These are phyloP conservation scores for Xylaria intraflava DNA, from an alignment of 495 filamentous ascomycete species.

Conservation along the genomic window DNA sequence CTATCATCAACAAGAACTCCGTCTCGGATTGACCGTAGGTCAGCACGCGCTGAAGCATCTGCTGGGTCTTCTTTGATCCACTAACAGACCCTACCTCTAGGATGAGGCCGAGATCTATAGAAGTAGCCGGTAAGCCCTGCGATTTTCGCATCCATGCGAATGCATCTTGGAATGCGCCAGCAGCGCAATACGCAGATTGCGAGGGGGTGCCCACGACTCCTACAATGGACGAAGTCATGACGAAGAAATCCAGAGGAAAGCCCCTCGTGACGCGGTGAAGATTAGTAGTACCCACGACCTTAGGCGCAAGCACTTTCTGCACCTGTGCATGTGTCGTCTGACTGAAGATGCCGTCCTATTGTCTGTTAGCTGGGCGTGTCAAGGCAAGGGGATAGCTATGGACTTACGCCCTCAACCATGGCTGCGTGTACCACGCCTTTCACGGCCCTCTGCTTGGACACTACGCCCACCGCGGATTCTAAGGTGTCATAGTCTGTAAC, in stretches of 20 bases:
- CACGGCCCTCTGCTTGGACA: neutral
- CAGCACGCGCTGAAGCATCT: neutral
- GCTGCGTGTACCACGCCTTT: neutral
- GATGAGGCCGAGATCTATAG: neutral
- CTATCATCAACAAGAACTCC: neutral
- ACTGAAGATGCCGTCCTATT: neutral
- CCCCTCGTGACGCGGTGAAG: constrained; percentile 36
- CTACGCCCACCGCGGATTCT: neutral
- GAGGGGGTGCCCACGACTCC: constrained; percentile 39
- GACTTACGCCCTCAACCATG: neutral
- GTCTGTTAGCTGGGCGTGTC: neutral
- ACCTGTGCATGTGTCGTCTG: constrained; percentile 37
- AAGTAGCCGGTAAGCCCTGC: neutral
- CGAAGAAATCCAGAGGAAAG: constrained; percentile 42
- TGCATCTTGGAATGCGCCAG: neutral
- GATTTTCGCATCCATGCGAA: neutral
- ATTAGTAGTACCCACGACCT: constrained; percentile 44
- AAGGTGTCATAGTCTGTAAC: constrained; percentile 11
- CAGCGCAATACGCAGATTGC: constrained; percentile 22
- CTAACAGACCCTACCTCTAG: neutral
- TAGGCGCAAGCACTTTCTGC: constrained; percentile 35
- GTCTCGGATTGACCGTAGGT: neutral
- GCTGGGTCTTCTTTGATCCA: no score
- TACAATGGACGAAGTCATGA: constrained; percentile 42
- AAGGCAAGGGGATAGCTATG: neutral